Conservation (phyloP, 208 protist genomes). For the Acanthamoeba triangularis region DNA sequence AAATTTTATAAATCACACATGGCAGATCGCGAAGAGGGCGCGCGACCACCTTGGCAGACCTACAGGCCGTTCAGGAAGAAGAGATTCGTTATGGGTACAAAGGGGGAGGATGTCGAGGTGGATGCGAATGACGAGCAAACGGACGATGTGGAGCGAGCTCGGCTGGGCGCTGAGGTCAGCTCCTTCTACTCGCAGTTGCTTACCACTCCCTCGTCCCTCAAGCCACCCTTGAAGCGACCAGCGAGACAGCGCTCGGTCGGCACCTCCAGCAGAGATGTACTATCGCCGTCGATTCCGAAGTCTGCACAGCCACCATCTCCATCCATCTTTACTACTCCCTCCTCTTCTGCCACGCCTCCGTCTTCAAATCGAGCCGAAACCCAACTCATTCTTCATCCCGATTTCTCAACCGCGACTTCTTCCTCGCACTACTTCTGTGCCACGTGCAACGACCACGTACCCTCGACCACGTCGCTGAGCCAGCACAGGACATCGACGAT, state of each 20-base stretch:
- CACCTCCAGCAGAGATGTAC: not conserved
- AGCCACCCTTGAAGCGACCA: not conserved
- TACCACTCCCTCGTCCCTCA: not conserved
- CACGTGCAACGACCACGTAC: not conserved
- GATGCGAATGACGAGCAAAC: not conserved
- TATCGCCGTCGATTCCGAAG: not conserved
- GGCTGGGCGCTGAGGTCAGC: not conserved
- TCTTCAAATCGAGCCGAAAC: not conserved
- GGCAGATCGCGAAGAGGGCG: no score
- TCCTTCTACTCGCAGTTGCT: not conserved
- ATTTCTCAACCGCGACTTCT: not conserved
- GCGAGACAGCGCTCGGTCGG: not conserved
- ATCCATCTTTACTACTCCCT: not conserved
- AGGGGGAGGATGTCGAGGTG: not conserved
- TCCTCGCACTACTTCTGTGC: not conserved
- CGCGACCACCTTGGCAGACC: not conserved
- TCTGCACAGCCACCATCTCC: not conserved
- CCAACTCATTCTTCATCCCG: not conserved
- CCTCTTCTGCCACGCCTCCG: not conserved
- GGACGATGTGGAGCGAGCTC: not conserved
- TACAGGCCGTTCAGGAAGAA: not conserved
- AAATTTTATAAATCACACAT: no score
- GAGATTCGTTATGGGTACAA: not conserved
- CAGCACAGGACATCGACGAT: slow-evolving; percentile 2
- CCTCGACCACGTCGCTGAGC: not conserved